A percentile compares a stretch with the other conserved stretches of the same genome.
Evolutionary conservation across 495 filamentous ascomycete genomes (phyloP).

Genomic region (Apiosordaria backusii): DNA sequence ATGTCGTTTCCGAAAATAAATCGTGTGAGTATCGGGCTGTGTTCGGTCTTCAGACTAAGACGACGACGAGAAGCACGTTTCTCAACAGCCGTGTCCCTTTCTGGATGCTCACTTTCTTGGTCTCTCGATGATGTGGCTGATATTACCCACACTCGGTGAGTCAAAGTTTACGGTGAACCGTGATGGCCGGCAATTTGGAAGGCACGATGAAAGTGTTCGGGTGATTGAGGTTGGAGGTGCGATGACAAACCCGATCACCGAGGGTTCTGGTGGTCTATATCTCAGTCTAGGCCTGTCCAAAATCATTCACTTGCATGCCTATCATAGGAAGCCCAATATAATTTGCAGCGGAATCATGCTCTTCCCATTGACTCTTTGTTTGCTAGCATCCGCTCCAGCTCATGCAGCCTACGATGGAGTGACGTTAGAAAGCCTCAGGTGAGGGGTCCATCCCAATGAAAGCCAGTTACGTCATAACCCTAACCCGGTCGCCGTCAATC

Average conservation of each 20-base stretch:
- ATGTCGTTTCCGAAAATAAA: conserved; percentile 3
- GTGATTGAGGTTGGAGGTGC: background rate
- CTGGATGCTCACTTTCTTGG: too few species aligned
- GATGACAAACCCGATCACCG: background rate
- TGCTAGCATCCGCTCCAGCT: background rate
- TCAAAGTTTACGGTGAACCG: background rate
- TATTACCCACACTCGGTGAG: background rate
- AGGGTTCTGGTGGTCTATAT: background rate
- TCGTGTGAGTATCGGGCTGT: background rate
- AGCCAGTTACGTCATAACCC: conserved; percentile 21
- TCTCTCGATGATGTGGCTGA: background rate
- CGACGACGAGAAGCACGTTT: background rate
- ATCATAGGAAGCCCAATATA: background rate
- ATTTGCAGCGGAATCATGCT: background rate
- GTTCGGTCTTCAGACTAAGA: background rate
- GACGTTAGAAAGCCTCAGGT: conserved; percentile 15
- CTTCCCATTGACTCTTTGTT: background rate
- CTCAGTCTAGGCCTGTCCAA: background rate
- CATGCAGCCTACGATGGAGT: conserved; percentile 16
- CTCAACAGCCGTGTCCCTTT: background rate
- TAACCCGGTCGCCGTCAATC: conserved; percentile 9
- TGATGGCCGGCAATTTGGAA: background rate
- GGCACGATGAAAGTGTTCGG: background rate
- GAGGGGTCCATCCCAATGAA: background rate
- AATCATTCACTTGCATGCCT: background rate